These are phyloP conservation scores for Amorphotheca resinae DNA, from an alignment of 495 filamentous ascomycete species.

Conservation along the genomic window DNA sequence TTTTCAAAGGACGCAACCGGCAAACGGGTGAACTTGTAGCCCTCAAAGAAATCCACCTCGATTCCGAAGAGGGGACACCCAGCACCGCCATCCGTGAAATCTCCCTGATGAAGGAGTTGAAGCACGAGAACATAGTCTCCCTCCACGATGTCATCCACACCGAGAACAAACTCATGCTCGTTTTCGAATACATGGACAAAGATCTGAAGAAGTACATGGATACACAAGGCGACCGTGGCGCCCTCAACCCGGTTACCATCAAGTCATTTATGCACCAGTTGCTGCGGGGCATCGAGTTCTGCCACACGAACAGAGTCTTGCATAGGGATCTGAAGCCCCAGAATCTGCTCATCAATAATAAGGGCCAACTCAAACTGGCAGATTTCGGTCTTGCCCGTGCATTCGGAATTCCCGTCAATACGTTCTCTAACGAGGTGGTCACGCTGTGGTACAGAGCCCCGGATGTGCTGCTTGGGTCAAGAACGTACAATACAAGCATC, in stretches of 20 bases:
- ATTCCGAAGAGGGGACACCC: conserved; percentile 95
- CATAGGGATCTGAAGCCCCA: conserved; percentile 96
- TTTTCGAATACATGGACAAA: conserved; percentile 96
- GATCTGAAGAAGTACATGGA: conserved; percentile 99
- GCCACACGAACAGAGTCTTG: conserved; percentile 88
- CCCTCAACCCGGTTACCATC: conserved; percentile 72
- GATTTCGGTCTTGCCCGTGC: conserved; percentile 89
- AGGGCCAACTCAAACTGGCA: conserved; percentile 83
- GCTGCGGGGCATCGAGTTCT: conserved; percentile 87
- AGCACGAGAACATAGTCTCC: conserved; percentile 94
- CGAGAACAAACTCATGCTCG: conserved; percentile 98
- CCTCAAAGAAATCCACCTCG: conserved; percentile 97
- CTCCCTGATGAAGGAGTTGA: conserved; percentile 97
- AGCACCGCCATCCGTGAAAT: conserved; percentile 99
- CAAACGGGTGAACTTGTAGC: conserved; percentile 93
- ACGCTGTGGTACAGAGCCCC: conserved; percentile 95
- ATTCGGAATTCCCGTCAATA: conserved; percentile 95
- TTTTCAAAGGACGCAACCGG: conserved; percentile 96
- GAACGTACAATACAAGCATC: conserved; percentile 95
- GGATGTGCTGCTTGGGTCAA: conserved; percentile 78
- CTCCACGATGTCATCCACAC: conserved; percentile 99
- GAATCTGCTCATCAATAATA: conserved; percentile 88
- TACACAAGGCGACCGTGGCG: conserved; percentile 67
- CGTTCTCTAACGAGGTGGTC: conserved; percentile 95
- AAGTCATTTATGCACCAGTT: conserved; percentile 98